A percentile compares a stretch with the other conserved stretches of the same genome.
phyloP scores from a whole-genome alignment of 2,329 filamentous ascomycete species.

The Fusarium chuoi region DNA sequence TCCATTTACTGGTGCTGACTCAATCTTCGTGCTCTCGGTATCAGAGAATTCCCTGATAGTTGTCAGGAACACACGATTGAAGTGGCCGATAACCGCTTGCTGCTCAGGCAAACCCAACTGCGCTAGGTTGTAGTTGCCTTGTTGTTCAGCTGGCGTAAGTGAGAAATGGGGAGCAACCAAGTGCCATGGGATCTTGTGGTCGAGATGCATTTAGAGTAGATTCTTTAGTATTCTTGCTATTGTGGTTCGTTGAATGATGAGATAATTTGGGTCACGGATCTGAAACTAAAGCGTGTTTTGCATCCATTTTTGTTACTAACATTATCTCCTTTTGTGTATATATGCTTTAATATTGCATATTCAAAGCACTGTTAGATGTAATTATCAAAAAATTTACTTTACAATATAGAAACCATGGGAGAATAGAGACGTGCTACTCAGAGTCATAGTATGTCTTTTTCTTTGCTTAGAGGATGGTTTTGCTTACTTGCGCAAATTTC shows the following conservation, averaged over 20 bases:
- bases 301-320: not conserved
- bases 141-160: not conserved
- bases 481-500: not conserved
- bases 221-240: too few relatives aligned
- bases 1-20: accelerated
- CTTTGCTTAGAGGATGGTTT: not conserved
- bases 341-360: not conserved
- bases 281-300: not conserved
- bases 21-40: not conserved
- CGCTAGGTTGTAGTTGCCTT: not conserved
- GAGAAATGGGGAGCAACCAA: not conserved
- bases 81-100: not conserved
- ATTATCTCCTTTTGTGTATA: not conserved
- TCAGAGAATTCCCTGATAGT: not conserved
- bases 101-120: not conserved
- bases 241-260: too few relatives aligned
- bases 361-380: accelerated
- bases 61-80: not conserved
- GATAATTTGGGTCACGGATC: not conserved
- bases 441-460: too few relatives aligned
- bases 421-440: accelerated
- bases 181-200: not conserved
- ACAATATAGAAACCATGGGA: accelerated
- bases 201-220: not conserved
- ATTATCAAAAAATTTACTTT: not conserved